Conservation (phyloP, 2,329 filamentous ascomycete genomes). For the Ophiostoma perfectum region DNA sequence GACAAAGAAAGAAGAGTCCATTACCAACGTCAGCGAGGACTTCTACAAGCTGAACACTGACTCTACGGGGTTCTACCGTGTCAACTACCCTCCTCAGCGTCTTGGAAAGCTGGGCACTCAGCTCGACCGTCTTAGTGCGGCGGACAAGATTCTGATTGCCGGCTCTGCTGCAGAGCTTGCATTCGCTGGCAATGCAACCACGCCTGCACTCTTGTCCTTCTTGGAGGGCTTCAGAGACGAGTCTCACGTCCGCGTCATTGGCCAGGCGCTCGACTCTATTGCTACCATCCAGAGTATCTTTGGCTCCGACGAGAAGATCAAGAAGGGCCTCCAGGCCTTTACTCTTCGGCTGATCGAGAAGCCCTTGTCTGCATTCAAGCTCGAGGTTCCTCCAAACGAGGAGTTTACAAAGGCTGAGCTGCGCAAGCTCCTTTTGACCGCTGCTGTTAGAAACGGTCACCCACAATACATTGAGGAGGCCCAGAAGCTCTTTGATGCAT, state of each 20-base stretch:
- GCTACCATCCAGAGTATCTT: conserved; percentile 79
- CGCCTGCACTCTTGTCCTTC: conserved; percentile 74
- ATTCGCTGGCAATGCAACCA: conserved; percentile 77
- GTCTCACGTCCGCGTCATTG: conserved; percentile 82
- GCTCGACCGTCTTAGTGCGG: conserved; percentile 67
- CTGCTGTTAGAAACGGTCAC: conserved; percentile 72
- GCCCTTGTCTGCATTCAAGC: conserved; percentile 74
- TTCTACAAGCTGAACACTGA: conserved; percentile 95
- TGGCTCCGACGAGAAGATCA: conserved; percentile 65
- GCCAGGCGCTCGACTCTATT: conserved; percentile 73
- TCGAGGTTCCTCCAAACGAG: conserved; percentile 73
- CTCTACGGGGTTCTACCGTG: conserved; percentile 82
- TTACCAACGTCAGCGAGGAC: conserved; percentile 65
- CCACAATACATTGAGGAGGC: conserved; percentile 69
- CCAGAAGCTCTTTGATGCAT: conserved; percentile 72
- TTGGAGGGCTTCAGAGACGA: conserved; percentile 79
- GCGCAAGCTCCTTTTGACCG: conserved; percentile 71
- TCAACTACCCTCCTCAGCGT: conserved; percentile 83
- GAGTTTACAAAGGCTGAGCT: conserved; percentile 78
- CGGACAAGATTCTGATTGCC: conserved; percentile 90
- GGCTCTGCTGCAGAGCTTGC: conserved; percentile 87
- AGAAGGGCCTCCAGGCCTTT: conserved; percentile 70
- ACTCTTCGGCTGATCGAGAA: conserved; percentile 68
- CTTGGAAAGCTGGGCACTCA: conserved; percentile 74
- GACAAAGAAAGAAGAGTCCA: conserved; percentile 68